Conservation (phyloP, 306 rosid genomes). For the Vachellia pachyceras region DNA sequence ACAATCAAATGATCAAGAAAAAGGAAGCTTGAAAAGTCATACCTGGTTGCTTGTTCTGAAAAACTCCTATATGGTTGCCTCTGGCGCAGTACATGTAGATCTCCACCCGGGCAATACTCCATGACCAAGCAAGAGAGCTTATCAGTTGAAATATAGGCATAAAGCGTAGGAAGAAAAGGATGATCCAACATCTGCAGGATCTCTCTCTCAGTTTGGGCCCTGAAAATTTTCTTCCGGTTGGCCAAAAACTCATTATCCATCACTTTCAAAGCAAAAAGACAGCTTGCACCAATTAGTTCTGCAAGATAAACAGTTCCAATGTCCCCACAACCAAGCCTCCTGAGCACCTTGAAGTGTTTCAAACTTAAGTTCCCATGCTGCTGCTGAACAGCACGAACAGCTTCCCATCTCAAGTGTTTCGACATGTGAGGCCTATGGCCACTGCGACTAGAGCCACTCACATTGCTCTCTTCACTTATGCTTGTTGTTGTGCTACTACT, state of each 20-base stretch:
- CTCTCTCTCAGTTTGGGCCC: constrained; percentile 97
- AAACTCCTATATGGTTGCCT: constrained; percentile 81
- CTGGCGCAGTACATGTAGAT: constrained; percentile 93
- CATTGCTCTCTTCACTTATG: constrained; percentile 88
- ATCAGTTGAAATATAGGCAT: constrained; percentile 74
- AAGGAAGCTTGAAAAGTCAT: constrained; percentile 31
- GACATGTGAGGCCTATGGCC: constrained; percentile 98
- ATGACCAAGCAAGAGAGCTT: constrained; percentile 90
- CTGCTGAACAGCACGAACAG: constrained; percentile 68
- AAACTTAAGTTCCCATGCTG: constrained; percentile 75
- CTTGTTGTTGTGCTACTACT: constrained; percentile 77
- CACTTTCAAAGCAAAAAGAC: constrained; percentile 87
- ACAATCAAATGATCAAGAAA: constrained; percentile 17
- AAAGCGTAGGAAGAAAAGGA: constrained; percentile 86
- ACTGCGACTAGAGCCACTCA: constrained; percentile 76
- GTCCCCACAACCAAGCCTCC: constrained; percentile 96
- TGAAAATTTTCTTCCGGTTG: constrained; percentile 72
- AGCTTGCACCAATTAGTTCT: constrained; percentile 75
- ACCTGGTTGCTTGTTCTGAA: constrained; percentile 88
- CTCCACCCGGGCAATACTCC: constrained; percentile 97
- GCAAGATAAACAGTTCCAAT: constrained; percentile 98
- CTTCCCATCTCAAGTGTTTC: constrained; percentile 95
- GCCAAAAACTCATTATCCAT: constrained; percentile 92
- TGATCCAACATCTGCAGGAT: constrained; percentile 93
- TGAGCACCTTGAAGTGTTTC: constrained; percentile 76